These are phyloP conservation scores for Cicer bijugum DNA, from an alignment of 306 rosid species.

Conservation along the genomic window DNA sequence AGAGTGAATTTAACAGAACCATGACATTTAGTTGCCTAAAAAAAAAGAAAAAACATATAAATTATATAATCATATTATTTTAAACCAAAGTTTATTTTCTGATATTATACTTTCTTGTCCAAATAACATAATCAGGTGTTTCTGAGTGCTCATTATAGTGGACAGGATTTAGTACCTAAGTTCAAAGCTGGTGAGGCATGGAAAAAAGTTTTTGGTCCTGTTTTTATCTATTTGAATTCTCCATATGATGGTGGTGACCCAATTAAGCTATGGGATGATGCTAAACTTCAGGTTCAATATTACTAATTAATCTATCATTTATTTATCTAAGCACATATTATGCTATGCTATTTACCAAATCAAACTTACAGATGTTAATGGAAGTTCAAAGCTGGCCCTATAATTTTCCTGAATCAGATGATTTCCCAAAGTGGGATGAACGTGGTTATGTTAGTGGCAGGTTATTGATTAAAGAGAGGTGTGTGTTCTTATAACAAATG, in stretches of 20 bases:
- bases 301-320: background rate
- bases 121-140: slow-evolving; percentile 61
- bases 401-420: slow-evolving; percentile 71
- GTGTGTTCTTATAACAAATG: background rate
- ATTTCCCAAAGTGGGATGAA: slow-evolving; percentile 58
- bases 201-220: slow-evolving; percentile 92
- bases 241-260: slow-evolving; percentile 48
- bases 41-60: no score
- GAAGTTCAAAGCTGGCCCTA: slow-evolving; percentile 93
- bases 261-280: slow-evolving; percentile 70
- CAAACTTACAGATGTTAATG: slow-evolving; percentile 59
- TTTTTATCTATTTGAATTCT: slow-evolving; percentile 74
- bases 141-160: slow-evolving; percentile 86
- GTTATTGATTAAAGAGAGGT: slow-evolving; percentile 69
- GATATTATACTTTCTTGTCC: background rate
- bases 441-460: slow-evolving; percentile 77
- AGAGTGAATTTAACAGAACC: no score
- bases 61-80: background rate
- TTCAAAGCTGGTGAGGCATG: slow-evolving; percentile 73
- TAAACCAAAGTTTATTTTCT: background rate
- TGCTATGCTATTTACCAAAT: background rate
- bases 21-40: no score
- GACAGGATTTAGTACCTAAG: slow-evolving; percentile 72
- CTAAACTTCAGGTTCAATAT: slow-evolving; percentile 70
- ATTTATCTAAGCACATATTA: background rate